A percentile compares a stretch with the other conserved stretches of the same genome.
These are phyloP conservation scores for Spongiforma sp. DNA, from an alignment of 1,284 basidiomycete species.

Conservation along the genomic window DNA sequence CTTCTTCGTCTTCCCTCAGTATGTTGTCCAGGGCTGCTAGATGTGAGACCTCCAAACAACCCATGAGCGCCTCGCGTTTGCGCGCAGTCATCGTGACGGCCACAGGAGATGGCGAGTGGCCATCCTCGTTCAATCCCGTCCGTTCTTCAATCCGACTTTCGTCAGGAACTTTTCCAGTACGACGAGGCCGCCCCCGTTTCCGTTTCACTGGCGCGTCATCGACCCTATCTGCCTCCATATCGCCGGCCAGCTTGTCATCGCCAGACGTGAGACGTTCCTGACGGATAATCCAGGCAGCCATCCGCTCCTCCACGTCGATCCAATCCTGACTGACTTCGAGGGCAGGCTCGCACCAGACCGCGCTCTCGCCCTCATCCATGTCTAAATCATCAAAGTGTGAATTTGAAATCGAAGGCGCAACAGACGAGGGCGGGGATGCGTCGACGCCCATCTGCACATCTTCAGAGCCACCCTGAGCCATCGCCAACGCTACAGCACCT, in stretches of 20 bases:
- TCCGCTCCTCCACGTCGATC: constrained; percentile 63
- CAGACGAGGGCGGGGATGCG: not conserved
- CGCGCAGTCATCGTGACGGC: not conserved
- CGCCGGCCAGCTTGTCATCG: constrained; percentile 2
- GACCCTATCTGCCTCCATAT: constrained; percentile 8
- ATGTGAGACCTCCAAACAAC: constrained; percentile 40
- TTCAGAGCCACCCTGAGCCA: not conserved
- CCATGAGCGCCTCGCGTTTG: constrained; percentile 41
- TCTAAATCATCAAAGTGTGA: constrained; percentile 5
- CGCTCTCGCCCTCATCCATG: not conserved
- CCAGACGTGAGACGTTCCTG: constrained; percentile 40
- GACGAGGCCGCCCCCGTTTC: constrained; percentile 17
- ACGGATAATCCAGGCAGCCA: constrained; percentile 46
- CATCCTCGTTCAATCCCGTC: not conserved
- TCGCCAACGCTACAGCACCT: constrained; percentile 20
- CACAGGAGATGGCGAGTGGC: not conserved
- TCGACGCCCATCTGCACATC: constrained; percentile 8
- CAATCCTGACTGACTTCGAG: constrained; percentile 66
- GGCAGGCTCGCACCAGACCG: constrained; percentile 41
- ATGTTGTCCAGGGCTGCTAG: constrained; percentile 54
- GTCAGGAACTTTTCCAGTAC: constrained; percentile 15
- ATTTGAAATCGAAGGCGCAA: constrained; percentile 2
- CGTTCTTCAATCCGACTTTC: not conserved
- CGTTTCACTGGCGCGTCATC: constrained; percentile 11
- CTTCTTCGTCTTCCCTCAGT: constrained; percentile 37